Evolutionary conservation across 768 basidiomycete species (phyloP).

Genomic region (Mycena indigotica): DNA sequence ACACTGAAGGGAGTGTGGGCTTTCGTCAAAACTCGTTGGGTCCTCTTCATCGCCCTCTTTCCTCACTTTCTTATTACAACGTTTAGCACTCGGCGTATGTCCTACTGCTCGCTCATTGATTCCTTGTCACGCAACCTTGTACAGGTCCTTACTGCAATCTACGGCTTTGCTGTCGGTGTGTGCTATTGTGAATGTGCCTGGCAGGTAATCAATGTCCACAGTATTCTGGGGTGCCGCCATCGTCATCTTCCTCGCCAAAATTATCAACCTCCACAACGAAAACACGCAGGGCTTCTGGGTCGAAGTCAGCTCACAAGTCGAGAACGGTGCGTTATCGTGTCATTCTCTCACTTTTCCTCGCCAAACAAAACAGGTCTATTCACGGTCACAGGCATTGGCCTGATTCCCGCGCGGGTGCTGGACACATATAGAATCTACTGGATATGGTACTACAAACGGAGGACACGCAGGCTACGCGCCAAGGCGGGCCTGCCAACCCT

Average conservation of each 20-base stretch:
- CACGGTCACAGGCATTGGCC: constrained; percentile 76
- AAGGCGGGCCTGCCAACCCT: constrained; percentile 68
- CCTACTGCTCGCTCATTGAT: background rate
- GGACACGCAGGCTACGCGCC: constrained; percentile 57
- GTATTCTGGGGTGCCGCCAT: constrained; percentile 90
- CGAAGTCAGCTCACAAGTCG: constrained; percentile 74
- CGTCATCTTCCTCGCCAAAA: constrained; percentile 67
- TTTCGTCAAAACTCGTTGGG: constrained; percentile 81
- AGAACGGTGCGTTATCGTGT: constrained; percentile 54
- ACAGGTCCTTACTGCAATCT: constrained; percentile 67
- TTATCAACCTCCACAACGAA: constrained; percentile 71
- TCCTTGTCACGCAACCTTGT: constrained; percentile 2
- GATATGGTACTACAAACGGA: constrained; percentile 74
- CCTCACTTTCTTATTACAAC: background rate
- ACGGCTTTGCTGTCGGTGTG: constrained; percentile 72
- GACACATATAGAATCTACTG: constrained; percentile 76
- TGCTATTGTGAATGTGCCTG: background rate
- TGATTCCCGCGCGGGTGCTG: constrained; percentile 73
- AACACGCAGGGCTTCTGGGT: constrained; percentile 81
- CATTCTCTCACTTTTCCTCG: no score
- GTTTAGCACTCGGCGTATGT: constrained; percentile 67
- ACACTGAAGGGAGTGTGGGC: constrained; percentile 75
- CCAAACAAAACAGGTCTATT: constrained; percentile 81
- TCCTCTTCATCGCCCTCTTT: background rate
- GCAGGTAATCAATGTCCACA: constrained; percentile 24